Evolutionary conservation across 345 rosid genomes (phyloP).

Genomic region (Conringia planisiliqua): DNA sequence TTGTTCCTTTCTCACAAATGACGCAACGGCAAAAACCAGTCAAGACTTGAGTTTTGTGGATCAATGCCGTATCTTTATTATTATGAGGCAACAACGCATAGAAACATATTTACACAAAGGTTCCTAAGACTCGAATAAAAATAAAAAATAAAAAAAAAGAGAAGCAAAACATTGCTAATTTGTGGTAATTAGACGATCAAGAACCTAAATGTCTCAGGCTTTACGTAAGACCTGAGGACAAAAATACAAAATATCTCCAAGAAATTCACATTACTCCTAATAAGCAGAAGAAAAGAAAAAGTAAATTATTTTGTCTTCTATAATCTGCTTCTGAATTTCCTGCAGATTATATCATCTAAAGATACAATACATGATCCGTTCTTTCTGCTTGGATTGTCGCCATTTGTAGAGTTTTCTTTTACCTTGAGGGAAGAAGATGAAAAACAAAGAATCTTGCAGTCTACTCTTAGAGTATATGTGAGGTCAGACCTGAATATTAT

Average conservation of each 20-base stretch:
- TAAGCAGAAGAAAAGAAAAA: not conserved
- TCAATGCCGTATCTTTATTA: constrained; percentile 15
- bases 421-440: not conserved
- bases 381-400: not conserved
- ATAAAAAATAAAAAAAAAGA: not conserved
- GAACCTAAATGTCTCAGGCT: constrained; percentile 18
- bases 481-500: constrained; percentile 54
- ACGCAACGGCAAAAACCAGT: not conserved
- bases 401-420: not conserved
- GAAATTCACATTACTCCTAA: constrained; percentile 20
- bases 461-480: constrained; percentile 10
- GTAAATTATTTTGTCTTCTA: not conserved
- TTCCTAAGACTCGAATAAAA: not conserved
- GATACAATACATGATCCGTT: constrained; percentile 19
- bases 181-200: constrained; percentile 17
- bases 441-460: constrained; percentile 20
- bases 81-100: constrained; percentile 12
- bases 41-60: not conserved
- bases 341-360: constrained; percentile 19
- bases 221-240: constrained; percentile 16
- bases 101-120: constrained; percentile 21
- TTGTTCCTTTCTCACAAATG: too few relatives aligned
- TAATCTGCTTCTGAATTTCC: constrained; percentile 13
- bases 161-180: constrained; percentile 16
- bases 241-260: not conserved